Percentiles rank a stretch among this genome's conserved stretches.
phyloP scores from a whole-genome alignment of 371 early-diverging fungal genomes.

The Furculomyces boomerangus region DNA sequence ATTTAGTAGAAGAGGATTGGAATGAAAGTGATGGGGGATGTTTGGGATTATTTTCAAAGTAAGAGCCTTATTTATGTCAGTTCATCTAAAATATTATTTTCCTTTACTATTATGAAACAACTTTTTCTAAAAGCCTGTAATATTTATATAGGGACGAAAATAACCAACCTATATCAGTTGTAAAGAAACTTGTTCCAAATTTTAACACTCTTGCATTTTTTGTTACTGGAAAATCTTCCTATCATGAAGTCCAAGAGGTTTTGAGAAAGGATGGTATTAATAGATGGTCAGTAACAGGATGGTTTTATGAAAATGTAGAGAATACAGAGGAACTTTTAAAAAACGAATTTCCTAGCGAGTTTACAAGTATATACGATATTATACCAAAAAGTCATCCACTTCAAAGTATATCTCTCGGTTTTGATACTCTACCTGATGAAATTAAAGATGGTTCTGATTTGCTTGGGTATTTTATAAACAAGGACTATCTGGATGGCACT shows the following conservation, averaged over 20 bases:
- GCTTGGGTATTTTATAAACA: conserved; percentile 16
- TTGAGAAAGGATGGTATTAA: conserved; percentile 11
- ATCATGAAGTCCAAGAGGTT: conserved; percentile 44
- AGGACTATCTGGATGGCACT: conserved; percentile 19
- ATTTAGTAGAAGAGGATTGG: conserved; percentile 48
- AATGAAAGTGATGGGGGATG: conserved; percentile 33
- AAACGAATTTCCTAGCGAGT: not conserved
- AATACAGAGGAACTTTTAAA: not conserved
- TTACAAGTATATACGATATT: not conserved
- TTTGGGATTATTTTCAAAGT: conserved; percentile 31
- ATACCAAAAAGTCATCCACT: not conserved
- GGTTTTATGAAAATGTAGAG: conserved; percentile 36
- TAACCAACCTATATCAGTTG: conserved; percentile 23
- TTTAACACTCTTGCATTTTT: conserved; percentile 42
- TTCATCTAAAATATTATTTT: not conserved
- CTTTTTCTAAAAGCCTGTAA: not conserved
- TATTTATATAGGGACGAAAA: conserved; percentile 2
- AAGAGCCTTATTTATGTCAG: not conserved
- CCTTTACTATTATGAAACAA: not conserved
- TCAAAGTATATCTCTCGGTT: not conserved
- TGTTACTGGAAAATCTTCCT: conserved; percentile 34
- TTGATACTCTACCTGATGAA: no score
- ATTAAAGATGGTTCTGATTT: not conserved
- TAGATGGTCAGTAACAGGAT: conserved; percentile 43
- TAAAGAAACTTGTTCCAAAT: conserved; percentile 28